Evolutionary conservation across 495 filamentous ascomycete species (phyloP).

Genomic region (Beverwykella pulmonaria): DNA sequence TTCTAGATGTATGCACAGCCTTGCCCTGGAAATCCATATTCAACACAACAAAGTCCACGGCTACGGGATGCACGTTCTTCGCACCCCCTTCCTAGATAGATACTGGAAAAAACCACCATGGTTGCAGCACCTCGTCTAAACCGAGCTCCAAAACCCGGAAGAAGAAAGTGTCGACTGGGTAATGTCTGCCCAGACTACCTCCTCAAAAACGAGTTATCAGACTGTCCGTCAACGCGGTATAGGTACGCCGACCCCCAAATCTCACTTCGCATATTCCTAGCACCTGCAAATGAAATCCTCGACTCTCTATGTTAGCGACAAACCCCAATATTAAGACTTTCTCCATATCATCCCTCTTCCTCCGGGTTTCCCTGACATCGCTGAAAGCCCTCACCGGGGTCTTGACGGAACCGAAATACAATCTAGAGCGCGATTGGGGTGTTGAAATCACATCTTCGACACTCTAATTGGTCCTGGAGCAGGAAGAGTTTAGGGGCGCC

Average conservation of each 20-base stretch:
- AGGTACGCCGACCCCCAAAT: conserved; percentile 54
- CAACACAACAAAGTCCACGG: conserved; percentile 48
- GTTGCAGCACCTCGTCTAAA: conserved; percentile 47
- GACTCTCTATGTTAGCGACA: conserved; percentile 46
- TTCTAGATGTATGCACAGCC: too few species aligned
- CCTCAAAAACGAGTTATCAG: neutral
- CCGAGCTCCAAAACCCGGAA: conserved; percentile 50
- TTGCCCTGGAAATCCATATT: too few species aligned
- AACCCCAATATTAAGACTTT: conserved; percentile 24
- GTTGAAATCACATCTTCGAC: neutral
- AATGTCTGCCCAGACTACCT: conserved; percentile 43
- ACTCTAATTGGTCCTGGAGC: neutral
- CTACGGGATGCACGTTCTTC: conserved; percentile 48
- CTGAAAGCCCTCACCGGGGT: neutral
- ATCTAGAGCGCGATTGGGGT: neutral
- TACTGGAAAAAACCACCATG: conserved; percentile 53
- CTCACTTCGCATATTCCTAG: conserved; percentile 54
- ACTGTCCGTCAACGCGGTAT: neutral
- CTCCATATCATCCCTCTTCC: conserved; percentile 47
- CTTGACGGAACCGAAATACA: neutral
- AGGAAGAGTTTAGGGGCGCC: neutral
- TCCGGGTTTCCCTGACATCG: conserved; percentile 39
- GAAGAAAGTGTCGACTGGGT: conserved; percentile 50
- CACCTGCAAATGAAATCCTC: conserved; percentile 45
- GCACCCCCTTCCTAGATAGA: conserved; percentile 44